phyloP scores from a whole-genome alignment of 306 rosid genomes.

The Gastrolobium villosum region DNA sequence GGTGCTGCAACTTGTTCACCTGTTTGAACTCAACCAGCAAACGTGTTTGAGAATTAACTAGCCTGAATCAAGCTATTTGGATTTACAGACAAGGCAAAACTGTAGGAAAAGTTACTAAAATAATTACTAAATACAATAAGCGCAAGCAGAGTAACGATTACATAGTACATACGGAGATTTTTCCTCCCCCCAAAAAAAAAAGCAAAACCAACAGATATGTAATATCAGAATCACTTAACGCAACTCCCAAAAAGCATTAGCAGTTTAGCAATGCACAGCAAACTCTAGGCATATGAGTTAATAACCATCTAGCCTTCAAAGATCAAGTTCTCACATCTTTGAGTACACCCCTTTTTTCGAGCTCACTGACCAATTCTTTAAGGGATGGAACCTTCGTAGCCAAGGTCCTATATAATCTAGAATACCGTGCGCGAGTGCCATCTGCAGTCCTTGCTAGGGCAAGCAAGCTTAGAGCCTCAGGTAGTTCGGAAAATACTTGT shows the following conservation, averaged over 20 bases:
- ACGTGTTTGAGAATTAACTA: constrained; percentile 5
- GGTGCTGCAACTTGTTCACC: background rate
- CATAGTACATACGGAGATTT: constrained; percentile 37
- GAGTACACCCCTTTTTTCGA: constrained; percentile 82
- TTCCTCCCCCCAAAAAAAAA: constrained; percentile 33
- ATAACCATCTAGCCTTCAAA: background rate
- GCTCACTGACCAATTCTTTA: constrained; percentile 84
- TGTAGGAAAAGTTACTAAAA: constrained; percentile 1
- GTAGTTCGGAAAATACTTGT: constrained; percentile 81
- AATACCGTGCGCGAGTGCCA: constrained; percentile 93
- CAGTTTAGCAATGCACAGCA: background rate
- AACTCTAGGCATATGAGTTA: background rate
- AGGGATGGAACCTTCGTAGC: constrained; percentile 94
- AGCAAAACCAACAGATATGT: constrained; percentile 28
- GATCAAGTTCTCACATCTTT: constrained; percentile 75
- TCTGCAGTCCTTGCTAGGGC: constrained; percentile 95
- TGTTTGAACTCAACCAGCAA: background rate
- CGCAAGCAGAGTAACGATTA: constrained; percentile 26
- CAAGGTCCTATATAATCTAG: constrained; percentile 86
- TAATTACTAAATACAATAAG: constrained; percentile 44
- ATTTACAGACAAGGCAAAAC: constrained; percentile 32
- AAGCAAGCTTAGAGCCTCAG: constrained; percentile 95
- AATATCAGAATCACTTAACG: constrained; percentile 14
- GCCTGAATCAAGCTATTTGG: constrained; percentile 10
- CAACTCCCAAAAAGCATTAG: constrained; percentile 14